phyloP scores from a whole-genome alignment of 768 basidiomycete genomes.

The Mycena vitilis region DNA sequence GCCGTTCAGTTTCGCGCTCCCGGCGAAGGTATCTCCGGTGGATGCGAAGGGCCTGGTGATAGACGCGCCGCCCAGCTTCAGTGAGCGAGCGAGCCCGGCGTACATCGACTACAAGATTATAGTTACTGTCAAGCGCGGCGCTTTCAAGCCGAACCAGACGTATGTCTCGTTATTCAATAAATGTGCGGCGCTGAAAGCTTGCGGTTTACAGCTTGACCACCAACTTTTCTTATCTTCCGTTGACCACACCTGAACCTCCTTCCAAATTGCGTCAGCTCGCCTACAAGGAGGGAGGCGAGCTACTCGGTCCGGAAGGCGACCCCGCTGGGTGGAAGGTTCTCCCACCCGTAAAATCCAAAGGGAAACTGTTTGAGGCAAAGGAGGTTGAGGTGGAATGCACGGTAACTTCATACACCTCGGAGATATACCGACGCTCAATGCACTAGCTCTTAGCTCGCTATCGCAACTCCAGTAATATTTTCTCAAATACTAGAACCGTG shows the following conservation, averaged over 20 bases:
- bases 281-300: constrained; percentile 45
- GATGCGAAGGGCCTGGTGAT: constrained; percentile 51
- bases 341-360: constrained; percentile 42
- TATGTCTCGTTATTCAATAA: constrained; percentile 38
- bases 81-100: constrained; percentile 64
- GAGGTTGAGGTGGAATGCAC: constrained; percentile 48
- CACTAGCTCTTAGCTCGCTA: constrained; percentile 52
- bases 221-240: constrained; percentile 48
- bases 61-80: constrained; percentile 63
- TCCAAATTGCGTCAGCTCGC: constrained; percentile 49
- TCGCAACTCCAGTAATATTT: constrained; percentile 57
- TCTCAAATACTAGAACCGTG: neutral
- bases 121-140: constrained; percentile 61
- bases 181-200: neutral
- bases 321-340: constrained; percentile 53
- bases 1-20: constrained; percentile 62
- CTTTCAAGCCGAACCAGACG: constrained; percentile 63
- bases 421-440: neutral
- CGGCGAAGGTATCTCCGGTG: constrained; percentile 53
- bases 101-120: constrained; percentile 68
- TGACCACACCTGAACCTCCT: constrained; percentile 48
- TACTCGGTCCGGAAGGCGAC: constrained; percentile 52
- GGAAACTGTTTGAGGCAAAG: constrained; percentile 48
- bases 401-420: constrained; percentile 31
- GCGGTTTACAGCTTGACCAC: constrained; percentile 41